Evolutionary conservation across 2,329 filamentous ascomycete species (phyloP), one percentile per base, ranked within the genome.

Genomic region (Trichoderma semiorbis): DNA sequence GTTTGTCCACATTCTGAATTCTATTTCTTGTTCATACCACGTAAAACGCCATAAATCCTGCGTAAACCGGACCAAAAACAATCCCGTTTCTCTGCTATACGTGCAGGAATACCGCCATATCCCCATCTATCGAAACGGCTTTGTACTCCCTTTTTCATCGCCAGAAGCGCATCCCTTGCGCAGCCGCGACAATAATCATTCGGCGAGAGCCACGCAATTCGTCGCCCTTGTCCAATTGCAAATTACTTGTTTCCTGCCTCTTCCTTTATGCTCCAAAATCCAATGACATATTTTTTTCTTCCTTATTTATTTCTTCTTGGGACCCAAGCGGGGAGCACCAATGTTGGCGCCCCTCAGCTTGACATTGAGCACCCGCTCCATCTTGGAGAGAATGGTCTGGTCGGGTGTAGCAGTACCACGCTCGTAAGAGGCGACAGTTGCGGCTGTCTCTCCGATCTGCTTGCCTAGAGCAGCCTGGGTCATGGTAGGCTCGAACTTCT

Each of bases 401-500:
- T 97, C 94, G 71, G 92, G 95, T 60, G 88, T 78, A 71, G 90
- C 94, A 77, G 85, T 88, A 77, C 92, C 94, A 76, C 91, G 88
- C 90, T 98, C 95, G 79, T 97, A 94, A 77, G 94, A 91, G 79
- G 92, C 92, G 74, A 98, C 88, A 76, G 96, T 86, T 75, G 89
- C 88, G 67, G 91, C 89, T 55, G 93, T 95, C 73, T 92, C 94
- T 87, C 97, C 97, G 87, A 93, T 95, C 85, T 94, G 94, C 75
- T 92, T 94, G 73, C 95, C 95, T 53, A 91, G 85, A 76, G 91
- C 88, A 83, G 97, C 97, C 84, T 98, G 96, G 71, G 95, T 97
- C 93, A 98, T 95, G 86, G 97, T 96, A 83, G 95, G 94, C 83
- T 92, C 92, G 81, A 93, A 91, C 80, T 92, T 90, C 80, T 90